Evolutionary conservation across 768 basidiomycete genomes (phyloP), one percentile per base, ranked within the genome.

Genomic region (Leccinum disarticulatum): DNA sequence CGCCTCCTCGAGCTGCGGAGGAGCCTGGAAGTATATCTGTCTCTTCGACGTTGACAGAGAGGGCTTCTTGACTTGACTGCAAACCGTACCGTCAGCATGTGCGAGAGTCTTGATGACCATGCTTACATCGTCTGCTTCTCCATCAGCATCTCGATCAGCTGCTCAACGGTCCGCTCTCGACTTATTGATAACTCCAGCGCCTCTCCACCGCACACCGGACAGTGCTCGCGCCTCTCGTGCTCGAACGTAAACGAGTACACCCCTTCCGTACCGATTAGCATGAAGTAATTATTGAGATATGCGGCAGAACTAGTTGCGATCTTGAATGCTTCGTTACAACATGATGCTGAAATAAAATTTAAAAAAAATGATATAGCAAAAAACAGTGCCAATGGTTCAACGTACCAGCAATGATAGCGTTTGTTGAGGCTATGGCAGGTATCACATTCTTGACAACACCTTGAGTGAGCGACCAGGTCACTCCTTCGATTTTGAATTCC

Each of bases 391-490:
- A 38, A 9, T 25, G 2, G 52, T 52, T 19, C 22, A 58, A 60
- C 81, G 46, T 64, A 91, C 94, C 95, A 52, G 97, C 92, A 59
- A 99, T 95, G 72, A 98, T 95, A 36, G 97, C 97, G 68, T 99
- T 99, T 15, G 97, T 99, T 1, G 93, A 95, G 2, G 97, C 97
- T 65, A 99, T 98, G 48, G 97, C 96, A 22, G 97, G 96, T 63
- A 99, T 98, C 75, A 99, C 97, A 68, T 97, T 97, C 83, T 99
- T 99, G 50, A 99, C 97, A 55, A 99, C 97, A 47, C 97, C 97
- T 73, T 99, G 97, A 0, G 97, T 98, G 38, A 95, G 78, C 2
- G 91, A 88, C 94, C 96, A 99, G 9, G 97, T 98, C 17, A 99
- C 95, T 49, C 97, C 97, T 71, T 98, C 94, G 56, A 99, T 98